phyloP scores from a whole-genome alignment of 2,329 filamentous ascomycete genomes.

The Ophiostoma sp. region DNA sequence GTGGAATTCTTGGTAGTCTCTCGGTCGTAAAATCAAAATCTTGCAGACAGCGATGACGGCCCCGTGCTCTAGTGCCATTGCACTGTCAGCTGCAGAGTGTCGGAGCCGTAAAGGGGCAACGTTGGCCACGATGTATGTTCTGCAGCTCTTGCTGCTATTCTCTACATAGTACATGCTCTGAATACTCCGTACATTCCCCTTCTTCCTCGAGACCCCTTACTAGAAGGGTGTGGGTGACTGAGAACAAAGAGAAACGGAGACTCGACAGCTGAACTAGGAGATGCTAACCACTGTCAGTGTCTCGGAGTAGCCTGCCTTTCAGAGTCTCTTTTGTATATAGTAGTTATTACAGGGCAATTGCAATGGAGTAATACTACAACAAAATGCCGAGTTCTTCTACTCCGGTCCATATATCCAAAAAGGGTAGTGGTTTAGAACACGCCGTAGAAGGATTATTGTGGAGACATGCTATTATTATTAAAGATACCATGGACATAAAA shows the following conservation, averaged over 20 bases:
- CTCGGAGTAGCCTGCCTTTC: background rate
- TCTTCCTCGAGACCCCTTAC: too few relatives aligned
- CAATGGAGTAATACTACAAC: too few relatives aligned
- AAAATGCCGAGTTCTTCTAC: conserved; percentile 1
- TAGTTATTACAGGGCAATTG: too few relatives aligned
- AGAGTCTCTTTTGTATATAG: background rate
- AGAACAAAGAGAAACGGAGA: too few relatives aligned
- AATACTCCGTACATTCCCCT: too few relatives aligned
- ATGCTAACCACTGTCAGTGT: background rate
- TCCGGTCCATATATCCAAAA: conserved; percentile 5
- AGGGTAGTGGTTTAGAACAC: background rate
- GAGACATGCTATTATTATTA: background rate
- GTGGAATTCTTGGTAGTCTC: background rate
- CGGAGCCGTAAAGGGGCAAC: conserved; percentile 2
- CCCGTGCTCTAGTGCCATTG: background rate
- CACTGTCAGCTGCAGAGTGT: too few relatives aligned
- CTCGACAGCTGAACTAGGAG: background rate
- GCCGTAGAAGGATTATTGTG: background rate
- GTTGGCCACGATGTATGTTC: background rate
- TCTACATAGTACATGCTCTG: too few relatives aligned
- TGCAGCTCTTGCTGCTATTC: too few relatives aligned
- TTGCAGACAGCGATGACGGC: too few relatives aligned
- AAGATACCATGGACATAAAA: background rate
- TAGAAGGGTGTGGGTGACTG: too few relatives aligned
- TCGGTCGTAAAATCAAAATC: background rate